Base-by-base conservation (phyloP, 2,329 filamentous ascomycete genomes). In the Lasiodiplodia sp. region DNA sequence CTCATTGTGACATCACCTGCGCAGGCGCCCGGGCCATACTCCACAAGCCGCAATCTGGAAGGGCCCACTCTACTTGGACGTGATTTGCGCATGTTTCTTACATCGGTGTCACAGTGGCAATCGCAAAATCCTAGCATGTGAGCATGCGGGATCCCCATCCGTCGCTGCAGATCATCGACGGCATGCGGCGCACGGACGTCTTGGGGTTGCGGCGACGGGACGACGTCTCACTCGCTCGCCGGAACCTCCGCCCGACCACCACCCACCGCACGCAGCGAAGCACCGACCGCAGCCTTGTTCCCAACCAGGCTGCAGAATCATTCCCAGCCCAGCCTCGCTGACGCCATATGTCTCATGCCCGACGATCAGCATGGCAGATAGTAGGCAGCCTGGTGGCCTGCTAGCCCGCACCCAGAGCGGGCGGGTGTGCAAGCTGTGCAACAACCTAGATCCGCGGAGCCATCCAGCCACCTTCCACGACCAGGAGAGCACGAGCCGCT, bases 361-460 rank as follows among this genome's bases (percentile, higher is more conserved):
- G 34, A 23, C 58, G 18, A 18, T 14, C 40, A 16, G 11, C 58
- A 64, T 64, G 60, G 12, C 47, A 25, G 23, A 28, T 28, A 64
- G 28, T 7, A 3, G 31, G 31, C 31, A 28, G 21, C 25, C 60
- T 37, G 31, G 31, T 34, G 31, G 31, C 31, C 7, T 44, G 6
- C 28, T 52, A 25, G 60, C 60, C 44, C 40, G 47, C 28, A n/a
- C 25, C 18, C 60, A 64, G 60, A 34, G 7, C 8, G 16, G 21
- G n/a, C 34, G 12, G 18, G 44, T n/a, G 25, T 64, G 60, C 47
- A 64, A 52, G 28, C 25, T 52, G 47, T 64, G 60, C 60, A 64
- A 64, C 60, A 64, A 52, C 37, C 60, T 64, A 7, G 60, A 64
- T 25, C 60, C 60, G 3, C 60, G 60, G 28, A 52, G 60, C 25